These are phyloP conservation scores for Lentinula sp. DNA, from an alignment of 768 basidiomycete genomes.

Conservation along the genomic window DNA sequence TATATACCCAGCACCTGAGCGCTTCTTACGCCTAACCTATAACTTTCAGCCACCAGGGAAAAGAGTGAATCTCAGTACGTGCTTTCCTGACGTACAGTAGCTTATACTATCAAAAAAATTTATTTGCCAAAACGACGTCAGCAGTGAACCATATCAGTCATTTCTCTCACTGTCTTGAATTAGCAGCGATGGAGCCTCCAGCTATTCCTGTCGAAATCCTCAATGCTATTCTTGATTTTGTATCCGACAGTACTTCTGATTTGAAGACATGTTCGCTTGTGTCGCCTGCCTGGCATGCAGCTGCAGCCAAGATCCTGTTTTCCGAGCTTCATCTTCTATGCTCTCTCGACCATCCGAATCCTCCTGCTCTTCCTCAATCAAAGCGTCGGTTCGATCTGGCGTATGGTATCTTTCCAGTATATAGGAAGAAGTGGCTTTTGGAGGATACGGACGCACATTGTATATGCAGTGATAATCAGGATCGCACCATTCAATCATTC, in stretches of 20 bases:
- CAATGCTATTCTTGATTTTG: not conserved
- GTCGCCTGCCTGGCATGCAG: not conserved
- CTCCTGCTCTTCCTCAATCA: not conserved
- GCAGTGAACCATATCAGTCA: not conserved
- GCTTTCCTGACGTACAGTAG: no score
- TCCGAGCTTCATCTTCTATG: not conserved
- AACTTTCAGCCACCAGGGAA: no score
- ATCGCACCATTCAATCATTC: not conserved
- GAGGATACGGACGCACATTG: not conserved
- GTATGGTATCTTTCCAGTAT: not conserved
- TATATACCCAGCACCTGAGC: no score
- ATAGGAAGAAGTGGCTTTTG: not conserved
- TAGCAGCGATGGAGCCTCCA: not conserved
- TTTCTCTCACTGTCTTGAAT: not conserved
- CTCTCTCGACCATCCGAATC: not conserved
- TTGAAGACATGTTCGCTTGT: conserved; percentile 2
- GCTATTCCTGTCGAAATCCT: not conserved
- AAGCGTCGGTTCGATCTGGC: not conserved
- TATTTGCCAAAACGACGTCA: not conserved
- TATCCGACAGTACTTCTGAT: not conserved
- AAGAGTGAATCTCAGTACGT: no score
- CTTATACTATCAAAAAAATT: no score
- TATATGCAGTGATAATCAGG: not conserved
- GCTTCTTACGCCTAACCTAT: no score
- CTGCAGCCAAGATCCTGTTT: not conserved